Percentiles rank a stretch among this genome's conserved stretches.
phyloP scores from a whole-genome alignment of 176 grass and related monocot species.

The Oryza australiensis region DNA sequence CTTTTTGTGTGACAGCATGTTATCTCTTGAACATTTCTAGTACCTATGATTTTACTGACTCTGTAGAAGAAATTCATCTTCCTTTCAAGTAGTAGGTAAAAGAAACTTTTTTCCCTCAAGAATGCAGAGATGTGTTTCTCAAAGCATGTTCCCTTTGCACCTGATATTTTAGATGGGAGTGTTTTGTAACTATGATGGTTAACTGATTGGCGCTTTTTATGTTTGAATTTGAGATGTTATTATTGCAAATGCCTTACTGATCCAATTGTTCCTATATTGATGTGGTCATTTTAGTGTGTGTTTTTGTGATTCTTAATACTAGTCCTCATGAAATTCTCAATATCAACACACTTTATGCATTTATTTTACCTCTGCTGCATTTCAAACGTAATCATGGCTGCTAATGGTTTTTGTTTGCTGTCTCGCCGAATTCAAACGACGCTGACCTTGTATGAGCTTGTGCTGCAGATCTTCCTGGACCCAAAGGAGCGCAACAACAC shows the following conservation, averaged over 20 bases:
- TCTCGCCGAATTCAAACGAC: neutral
- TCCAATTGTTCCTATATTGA: neutral
- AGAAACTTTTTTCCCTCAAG: neutral
- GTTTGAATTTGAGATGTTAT: neutral
- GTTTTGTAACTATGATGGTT: neutral
- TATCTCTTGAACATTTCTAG: neutral
- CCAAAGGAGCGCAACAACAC: constrained; percentile 78
- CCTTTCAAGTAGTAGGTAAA: neutral
- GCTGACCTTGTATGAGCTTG: neutral
- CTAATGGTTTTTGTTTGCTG: neutral
- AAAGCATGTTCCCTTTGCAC: neutral
- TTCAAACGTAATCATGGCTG: neutral
- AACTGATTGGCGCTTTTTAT: neutral
- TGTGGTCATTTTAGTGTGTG: neutral
- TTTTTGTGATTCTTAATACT: neutral
- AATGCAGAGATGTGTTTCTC: neutral
- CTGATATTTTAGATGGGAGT: neutral
- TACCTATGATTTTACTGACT: neutral
- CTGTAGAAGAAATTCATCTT: neutral
- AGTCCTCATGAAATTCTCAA: neutral
- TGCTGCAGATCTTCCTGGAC: constrained; percentile 63
- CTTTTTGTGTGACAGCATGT: neutral
- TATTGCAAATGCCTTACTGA: neutral
- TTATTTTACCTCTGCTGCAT: neutral
- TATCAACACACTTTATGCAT: neutral